Percentiles rank a stretch among this genome's conserved stretches.
These are phyloP conservation scores for Diaporthe vaccinii DNA, from an alignment of 2,329 filamentous ascomycete species.

Conservation along the genomic window DNA sequence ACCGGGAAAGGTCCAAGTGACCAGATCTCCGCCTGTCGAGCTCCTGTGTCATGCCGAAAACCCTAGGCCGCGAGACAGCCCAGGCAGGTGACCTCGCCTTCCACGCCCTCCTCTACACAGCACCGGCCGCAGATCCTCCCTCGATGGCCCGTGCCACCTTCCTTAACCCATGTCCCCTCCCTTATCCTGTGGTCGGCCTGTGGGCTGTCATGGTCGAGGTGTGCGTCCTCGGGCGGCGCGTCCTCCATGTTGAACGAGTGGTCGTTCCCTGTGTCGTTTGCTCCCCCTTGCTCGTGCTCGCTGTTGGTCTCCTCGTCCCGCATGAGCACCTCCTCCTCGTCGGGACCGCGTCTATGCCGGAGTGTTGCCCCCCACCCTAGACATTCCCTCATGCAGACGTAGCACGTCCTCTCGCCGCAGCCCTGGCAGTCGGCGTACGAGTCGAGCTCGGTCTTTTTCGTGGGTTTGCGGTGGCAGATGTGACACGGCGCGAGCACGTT, in stretches of 20 bases:
- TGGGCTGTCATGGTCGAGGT: slow-evolving; percentile 34
- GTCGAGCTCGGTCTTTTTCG: slow-evolving; percentile 75
- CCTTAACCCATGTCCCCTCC: slow-evolving; percentile 50
- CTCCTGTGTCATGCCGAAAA: not conserved
- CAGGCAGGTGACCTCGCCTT: slow-evolving; percentile 76
- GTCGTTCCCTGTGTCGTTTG: slow-evolving; percentile 43
- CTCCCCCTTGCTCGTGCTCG: slow-evolving; percentile 39
- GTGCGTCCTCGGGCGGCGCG: slow-evolving; percentile 46
- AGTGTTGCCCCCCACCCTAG: slow-evolving; percentile 58
- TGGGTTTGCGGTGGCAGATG: slow-evolving; percentile 76
- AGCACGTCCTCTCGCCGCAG: slow-evolving; percentile 74
- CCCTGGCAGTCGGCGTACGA: slow-evolving; percentile 74
- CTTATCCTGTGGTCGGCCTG: slow-evolving; percentile 30
- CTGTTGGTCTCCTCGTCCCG: slow-evolving; percentile 32
- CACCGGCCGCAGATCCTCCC: slow-evolving; percentile 75
- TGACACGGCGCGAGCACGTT: slow-evolving; percentile 69
- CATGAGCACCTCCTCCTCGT: slow-evolving; percentile 21
- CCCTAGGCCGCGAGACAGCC: slow-evolving; percentile 64
- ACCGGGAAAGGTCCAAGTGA: not conserved
- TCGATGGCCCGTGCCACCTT: slow-evolving; percentile 57
- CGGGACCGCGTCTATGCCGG: not conserved
- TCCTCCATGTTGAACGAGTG: slow-evolving; percentile 66
- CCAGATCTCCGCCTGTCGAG: not conserved
- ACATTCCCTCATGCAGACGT: slow-evolving; percentile 77
- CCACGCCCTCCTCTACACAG: slow-evolving; percentile 73